Conservation (phyloP, 345 rosid genomes). For the Arabis alpina region DNA sequence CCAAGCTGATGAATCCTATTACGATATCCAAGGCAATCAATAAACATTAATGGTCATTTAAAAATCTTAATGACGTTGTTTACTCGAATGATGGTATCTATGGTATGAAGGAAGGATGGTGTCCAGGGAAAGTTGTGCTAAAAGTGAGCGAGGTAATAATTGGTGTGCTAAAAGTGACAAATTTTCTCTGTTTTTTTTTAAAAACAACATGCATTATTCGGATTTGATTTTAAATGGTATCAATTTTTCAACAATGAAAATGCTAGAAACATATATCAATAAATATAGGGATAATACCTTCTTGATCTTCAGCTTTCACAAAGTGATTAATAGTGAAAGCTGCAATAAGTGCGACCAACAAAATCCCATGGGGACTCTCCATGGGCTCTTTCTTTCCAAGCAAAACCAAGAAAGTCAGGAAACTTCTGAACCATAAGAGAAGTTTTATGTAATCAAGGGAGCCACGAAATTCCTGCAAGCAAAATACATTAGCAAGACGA, state of each 20-base stretch:
- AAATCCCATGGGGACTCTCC: constrained; percentile 6
- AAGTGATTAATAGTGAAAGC: neutral
- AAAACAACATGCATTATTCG: neutral
- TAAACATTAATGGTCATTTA: neutral
- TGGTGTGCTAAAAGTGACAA: neutral
- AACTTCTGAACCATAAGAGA: constrained; percentile 1
- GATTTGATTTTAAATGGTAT: neutral
- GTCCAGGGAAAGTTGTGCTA: neutral
- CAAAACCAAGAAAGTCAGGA: neutral
- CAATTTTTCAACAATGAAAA: neutral
- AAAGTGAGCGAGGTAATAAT: neutral
- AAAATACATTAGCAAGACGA: neutral
- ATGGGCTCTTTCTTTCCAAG: constrained; percentile 17
- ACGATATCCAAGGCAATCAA: constrained; percentile 1
- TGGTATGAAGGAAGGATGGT: too few relatives aligned
- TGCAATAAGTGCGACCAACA: constrained; percentile 20
- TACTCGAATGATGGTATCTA: neutral
- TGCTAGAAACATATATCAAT: neutral
- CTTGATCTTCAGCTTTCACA: constrained; percentile 41
- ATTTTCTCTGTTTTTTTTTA: neutral
- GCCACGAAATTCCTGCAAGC: neutral
- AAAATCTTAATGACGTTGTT: neutral
- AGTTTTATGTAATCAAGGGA: neutral
- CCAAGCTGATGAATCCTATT: constrained; percentile 47
- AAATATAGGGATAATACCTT: constrained; percentile 38